Evolutionary conservation across 2,329 filamentous ascomycete species (phyloP), one percentile per base, ranked within the genome.

Genomic region (Penicillium sp.): DNA sequence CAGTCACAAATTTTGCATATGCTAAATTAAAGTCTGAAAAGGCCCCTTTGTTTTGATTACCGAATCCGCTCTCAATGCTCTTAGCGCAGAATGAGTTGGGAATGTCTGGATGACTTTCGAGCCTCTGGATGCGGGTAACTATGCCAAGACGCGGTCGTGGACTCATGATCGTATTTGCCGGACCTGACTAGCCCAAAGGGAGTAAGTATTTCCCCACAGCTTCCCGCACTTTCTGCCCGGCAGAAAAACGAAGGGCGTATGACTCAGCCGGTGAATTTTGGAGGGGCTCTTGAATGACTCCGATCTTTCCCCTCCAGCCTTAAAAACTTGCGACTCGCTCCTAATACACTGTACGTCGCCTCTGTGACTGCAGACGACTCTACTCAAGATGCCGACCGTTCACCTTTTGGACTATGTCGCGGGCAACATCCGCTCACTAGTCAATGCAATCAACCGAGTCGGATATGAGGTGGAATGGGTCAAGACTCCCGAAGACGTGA

Each of bases 381-480:
- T 58, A 55, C 52, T n/a, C 27, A 46, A 46, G 36, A 82, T 81
- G 79, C 77, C 80, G 39, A 80, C 75, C 31, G 80, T 82, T 55
- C 78, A 82, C 66, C 70, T 82, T 39, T 81, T 89, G 54, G 86
- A 98, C 80, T 98, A 97, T 75, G 94, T 97, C 66, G 94, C 95
- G 61, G 95, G 95, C 73, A 99, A 99, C 77, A 88, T 99, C 69
- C 89, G 94, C 65, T 97, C 93, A 64, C 85, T 99, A 70, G 94
- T 93, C 73, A 99, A 99, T 82, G 95, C 94, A 69, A 96, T 99
- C 71, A 94, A 99, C 77, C 96, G 95, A 78, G 85, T 94, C 59
- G 95, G 95, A 61, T 98, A 94, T 75, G 85, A 90, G 46, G 91
- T 99, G 49, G 90, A 95, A 80, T 98, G 94, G 95, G 84, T 99